phyloP scores from a whole-genome alignment of 2,329 filamentous ascomycete genomes.

The Emmonsia crescens region DNA sequence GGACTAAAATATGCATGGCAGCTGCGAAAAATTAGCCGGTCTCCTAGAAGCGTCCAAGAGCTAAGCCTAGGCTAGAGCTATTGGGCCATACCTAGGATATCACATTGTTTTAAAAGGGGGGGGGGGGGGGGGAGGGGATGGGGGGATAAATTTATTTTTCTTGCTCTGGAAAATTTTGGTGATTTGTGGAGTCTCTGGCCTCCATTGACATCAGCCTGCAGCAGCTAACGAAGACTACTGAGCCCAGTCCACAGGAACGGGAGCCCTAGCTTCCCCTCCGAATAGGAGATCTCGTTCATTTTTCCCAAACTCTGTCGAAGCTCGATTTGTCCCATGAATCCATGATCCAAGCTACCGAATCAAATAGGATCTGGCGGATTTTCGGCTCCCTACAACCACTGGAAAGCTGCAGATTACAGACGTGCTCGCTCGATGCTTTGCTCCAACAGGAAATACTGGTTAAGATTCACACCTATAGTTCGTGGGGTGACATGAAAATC shows the following conservation, averaged over 20 bases:
- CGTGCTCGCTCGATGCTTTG: not conserved
- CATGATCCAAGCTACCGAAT: not conserved
- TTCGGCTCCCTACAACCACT: too few species aligned
- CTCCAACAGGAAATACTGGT: not conserved
- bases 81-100: not conserved
- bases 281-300: not conserved
- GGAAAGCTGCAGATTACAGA: not conserved
- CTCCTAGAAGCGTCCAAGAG: not conserved
- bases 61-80: not conserved
- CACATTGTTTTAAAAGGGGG: not conserved
- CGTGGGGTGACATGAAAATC: not conserved
- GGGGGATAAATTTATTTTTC: not conserved
- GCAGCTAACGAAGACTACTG: conserved; percentile 1
- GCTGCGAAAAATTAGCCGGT: not conserved
- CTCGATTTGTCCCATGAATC: too few species aligned
- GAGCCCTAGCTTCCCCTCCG: not conserved
- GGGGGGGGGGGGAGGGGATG: not conserved
- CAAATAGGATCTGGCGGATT: not conserved
- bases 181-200: not conserved
- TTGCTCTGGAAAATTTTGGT: too few species aligned
- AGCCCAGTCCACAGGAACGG: not conserved
- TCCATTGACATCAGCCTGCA: conserved; percentile 2
- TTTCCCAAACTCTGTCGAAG: too few species aligned
- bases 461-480: not conserved
- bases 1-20: not conserved